Evolutionary conservation across 352 stramenopile species (phyloP).

Genomic region (Plasmopara halstedii): DNA sequence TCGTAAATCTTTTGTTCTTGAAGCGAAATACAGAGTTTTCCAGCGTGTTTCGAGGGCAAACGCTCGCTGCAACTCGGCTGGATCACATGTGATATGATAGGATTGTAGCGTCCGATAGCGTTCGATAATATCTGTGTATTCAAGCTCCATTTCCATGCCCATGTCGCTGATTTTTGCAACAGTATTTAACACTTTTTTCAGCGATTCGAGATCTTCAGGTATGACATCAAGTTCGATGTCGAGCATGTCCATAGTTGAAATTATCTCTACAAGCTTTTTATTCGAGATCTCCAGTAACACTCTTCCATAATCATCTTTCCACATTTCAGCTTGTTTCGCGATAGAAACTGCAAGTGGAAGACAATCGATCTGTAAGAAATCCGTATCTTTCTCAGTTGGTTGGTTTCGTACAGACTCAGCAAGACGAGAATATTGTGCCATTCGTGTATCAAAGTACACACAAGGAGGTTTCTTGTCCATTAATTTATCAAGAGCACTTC

Average conservation of each 20-base stretch:
- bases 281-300: conserved; percentile 86
- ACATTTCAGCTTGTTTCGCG: conserved; percentile 88
- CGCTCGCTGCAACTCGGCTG: conserved; percentile 51
- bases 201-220: conserved; percentile 85
- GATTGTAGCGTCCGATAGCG: conserved; percentile 83
- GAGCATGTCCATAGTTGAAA: conserved; percentile 67
- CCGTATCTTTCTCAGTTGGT: conserved; percentile 89
- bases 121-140: conserved; percentile 90
- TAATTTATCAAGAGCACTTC: conserved; percentile 87
- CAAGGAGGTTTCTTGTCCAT: conserved; percentile 88
- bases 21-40: conserved; percentile 67
- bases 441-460: conserved; percentile 92
- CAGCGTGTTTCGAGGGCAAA: conserved; percentile 80
- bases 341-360: conserved; percentile 84
- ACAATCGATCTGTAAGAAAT: conserved; percentile 94
- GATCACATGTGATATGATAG: conserved; percentile 76
- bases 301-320: conserved; percentile 91
- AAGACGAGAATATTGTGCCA: conserved; percentile 86
- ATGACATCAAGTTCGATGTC: conserved; percentile 70
- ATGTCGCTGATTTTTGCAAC: conserved; percentile 81
- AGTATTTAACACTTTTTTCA: conserved; percentile 92
- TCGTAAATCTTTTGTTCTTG: conserved; percentile 90
- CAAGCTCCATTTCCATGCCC: conserved; percentile 93
- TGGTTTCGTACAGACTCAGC: conserved; percentile 85
- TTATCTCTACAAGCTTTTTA: conserved; percentile 72